phyloP scores from a whole-genome alignment of 2,329 filamentous ascomycete genomes.

The Cordyceps farinosa region DNA sequence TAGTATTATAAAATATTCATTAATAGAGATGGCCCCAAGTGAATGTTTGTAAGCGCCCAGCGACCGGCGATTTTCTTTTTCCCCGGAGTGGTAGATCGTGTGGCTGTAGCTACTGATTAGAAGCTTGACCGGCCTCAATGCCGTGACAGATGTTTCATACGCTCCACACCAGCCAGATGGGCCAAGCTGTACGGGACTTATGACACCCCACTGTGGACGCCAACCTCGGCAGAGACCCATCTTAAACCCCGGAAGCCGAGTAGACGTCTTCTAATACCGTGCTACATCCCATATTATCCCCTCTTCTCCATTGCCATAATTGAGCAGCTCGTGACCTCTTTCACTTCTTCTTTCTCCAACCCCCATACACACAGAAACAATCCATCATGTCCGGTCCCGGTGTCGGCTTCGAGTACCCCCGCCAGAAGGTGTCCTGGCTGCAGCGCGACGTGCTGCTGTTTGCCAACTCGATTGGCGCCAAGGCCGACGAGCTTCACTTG shows the following conservation, averaged over 20 bases:
- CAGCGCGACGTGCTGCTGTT: conserved; percentile 88
- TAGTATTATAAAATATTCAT: too few relatives aligned
- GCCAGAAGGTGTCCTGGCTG: conserved; percentile 73
- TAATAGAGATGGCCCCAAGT: too few relatives aligned
- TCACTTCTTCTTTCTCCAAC: neutral
- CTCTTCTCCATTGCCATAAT: neutral
- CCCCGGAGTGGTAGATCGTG: too few relatives aligned
- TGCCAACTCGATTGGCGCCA: conserved; percentile 82
- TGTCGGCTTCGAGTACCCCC: conserved; percentile 75
- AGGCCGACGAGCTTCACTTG: conserved; percentile 84
- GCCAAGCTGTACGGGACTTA: too few relatives aligned
- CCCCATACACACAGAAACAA: neutral
- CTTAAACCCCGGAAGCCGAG: conserved; percentile 12
- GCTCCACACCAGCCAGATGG: too few relatives aligned
- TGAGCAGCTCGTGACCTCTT: neutral
- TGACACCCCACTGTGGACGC: neutral
- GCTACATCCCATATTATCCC: neutral
- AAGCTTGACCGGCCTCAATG: too few relatives aligned
- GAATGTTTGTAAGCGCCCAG: too few relatives aligned
- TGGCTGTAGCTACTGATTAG: too few relatives aligned
- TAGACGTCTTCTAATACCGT: neutral
- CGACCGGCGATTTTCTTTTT: too few relatives aligned
- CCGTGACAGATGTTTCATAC: too few relatives aligned
- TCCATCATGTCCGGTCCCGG: conserved; percentile 45
- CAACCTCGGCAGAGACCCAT: conserved; percentile 17